Evolutionary conservation across 1,284 basidiomycete genomes (phyloP), one percentile per base, ranked within the genome.

Genomic region (Malassezia nana): DNA sequence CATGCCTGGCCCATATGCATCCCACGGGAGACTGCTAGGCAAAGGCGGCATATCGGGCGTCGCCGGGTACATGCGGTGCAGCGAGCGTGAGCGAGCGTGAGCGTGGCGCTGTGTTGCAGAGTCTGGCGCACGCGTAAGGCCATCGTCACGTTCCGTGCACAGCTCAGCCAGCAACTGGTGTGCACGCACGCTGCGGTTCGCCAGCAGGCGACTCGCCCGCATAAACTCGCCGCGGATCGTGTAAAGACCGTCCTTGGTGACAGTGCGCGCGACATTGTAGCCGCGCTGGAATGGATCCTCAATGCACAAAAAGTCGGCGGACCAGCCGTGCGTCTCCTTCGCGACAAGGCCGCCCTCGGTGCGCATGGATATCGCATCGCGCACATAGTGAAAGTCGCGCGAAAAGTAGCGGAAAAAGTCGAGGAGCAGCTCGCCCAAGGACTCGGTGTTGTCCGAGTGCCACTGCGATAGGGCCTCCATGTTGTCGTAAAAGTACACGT

Each of bases 351-450:
- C 92, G 42, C 59, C 62, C 57, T 76, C 75, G 30, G 85, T 85
- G 66, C 89, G 81, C 67, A 96, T 87, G 42, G 89, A 92, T 58
- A 88, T 84, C 46, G 95, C 90, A 55, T 87, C 86, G 58, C 84
- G 85, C 72, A 87, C 87, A 76, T 95, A 98, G 56, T 81, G 79
- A 77, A 95, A 96, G 71, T 92, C 89, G 63, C 89, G 85, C 45
- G 89, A 85, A 76, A 88, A 96, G 77, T 89, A 96, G 63, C 87
- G 84, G 81, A 95, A 98, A 75, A 98, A 96, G 75, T 96, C 92
- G 72, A 95, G 88, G 74, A 98, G 79, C 83, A 98, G 78, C 76
- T 96, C 91, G 60, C 89, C 92, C 49, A 96, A 87, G 62, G 82
- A 86, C 66, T 98, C 90, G 51, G 81, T 83, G 76, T 95, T 95